Conservation (phyloP, 495 filamentous ascomycete genomes). For the Aspergillus panamensis region DNA sequence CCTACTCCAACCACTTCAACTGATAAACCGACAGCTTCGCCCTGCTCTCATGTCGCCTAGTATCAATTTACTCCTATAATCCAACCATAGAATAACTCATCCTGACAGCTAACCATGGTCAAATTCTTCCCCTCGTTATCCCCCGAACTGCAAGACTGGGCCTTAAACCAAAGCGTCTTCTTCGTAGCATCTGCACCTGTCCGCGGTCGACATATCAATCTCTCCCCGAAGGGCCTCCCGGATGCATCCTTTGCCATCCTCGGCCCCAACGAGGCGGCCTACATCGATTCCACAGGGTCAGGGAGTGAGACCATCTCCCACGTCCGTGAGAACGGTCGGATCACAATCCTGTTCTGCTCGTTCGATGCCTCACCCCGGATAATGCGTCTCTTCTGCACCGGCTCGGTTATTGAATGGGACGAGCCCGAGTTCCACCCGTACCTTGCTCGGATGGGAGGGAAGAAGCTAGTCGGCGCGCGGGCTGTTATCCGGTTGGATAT, state of each 20-base stretch:
- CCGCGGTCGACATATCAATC: constrained; percentile 56
- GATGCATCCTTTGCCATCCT: constrained; percentile 56
- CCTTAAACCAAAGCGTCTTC: constrained; percentile 60
- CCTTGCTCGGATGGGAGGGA: constrained; percentile 26
- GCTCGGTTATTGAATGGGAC: constrained; percentile 59
- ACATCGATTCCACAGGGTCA: constrained; percentile 67
- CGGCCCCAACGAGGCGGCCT: constrained; percentile 57
- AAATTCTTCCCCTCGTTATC: constrained; percentile 61
- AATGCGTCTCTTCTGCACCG: constrained; percentile 65
- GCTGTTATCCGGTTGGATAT: constrained; percentile 63
- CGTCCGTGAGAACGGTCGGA: constrained; percentile 69
- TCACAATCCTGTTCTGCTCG: constrained; percentile 68
- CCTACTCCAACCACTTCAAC: too few species aligned
- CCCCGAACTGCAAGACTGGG: constrained; percentile 53
- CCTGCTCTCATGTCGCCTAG: too few species aligned
- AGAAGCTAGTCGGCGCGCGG: constrained; percentile 46
- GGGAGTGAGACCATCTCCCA: constrained; percentile 71
- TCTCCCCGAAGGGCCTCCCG: constrained; percentile 66
- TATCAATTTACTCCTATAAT: too few species aligned
- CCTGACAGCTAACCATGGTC: constrained; percentile 45
- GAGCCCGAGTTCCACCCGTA: constrained; percentile 23
- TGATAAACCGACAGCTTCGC: too few species aligned
- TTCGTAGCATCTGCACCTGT: constrained; percentile 66
- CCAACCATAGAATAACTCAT: background rate
- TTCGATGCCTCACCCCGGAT: constrained; percentile 65